Conservation (phyloP, 129 eudicot species). For the Flaveria robusta region DNA sequence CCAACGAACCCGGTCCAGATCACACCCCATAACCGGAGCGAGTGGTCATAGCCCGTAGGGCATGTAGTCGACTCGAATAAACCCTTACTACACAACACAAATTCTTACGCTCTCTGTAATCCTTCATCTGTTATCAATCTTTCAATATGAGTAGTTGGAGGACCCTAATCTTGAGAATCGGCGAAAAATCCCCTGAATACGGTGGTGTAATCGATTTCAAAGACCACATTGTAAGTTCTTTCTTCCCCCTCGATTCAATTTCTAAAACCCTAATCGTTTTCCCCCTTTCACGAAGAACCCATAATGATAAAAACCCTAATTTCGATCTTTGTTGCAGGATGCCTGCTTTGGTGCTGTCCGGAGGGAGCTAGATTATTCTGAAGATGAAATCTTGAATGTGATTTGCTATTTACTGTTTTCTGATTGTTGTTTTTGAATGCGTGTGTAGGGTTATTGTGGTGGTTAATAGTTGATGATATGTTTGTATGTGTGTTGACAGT, state of each 20-base stretch:
- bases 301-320: conserved; percentile 9
- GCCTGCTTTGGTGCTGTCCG: conserved; percentile 76
- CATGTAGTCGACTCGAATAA: background rate
- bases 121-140: background rate
- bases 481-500: conserved; percentile 42
- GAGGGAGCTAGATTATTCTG: conserved; percentile 69
- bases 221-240: conserved; percentile 69
- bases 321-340: conserved; percentile 48
- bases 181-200: conserved; percentile 84
- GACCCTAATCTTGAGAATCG: conserved; percentile 69
- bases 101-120: background rate
- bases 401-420: background rate
- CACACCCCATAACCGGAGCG: background rate
- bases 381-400: conserved; percentile 60
- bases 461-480: background rate
- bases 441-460: background rate
- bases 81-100: background rate
- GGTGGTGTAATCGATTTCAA: conserved; percentile 69
- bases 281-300: no score
- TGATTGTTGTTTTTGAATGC: background rate
- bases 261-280: conserved; percentile 6
- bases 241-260: background rate
- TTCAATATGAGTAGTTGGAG: conserved; percentile 83
- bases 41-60: background rate
- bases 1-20: background rate